phyloP scores from a whole-genome alignment of 192 early-diverging fungal species.

The Mortierella hygrophila region DNA sequence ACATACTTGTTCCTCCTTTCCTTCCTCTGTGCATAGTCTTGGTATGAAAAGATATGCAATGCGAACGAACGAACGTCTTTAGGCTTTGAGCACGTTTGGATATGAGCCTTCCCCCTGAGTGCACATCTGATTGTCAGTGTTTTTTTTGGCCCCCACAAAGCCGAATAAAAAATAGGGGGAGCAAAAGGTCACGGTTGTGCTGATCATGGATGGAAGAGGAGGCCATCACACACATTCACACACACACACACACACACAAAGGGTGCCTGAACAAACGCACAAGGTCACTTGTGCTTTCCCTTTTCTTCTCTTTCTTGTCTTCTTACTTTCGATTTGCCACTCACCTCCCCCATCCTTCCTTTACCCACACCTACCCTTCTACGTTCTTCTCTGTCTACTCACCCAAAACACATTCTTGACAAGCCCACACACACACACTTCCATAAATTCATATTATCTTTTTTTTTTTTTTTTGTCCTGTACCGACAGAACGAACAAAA shows the following conservation, averaged over 20 bases:
- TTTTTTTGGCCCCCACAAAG: background rate
- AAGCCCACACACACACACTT: background rate
- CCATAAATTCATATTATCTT: background rate
- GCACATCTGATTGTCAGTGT: slow-evolving; percentile 3
- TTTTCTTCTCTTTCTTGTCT: background rate
- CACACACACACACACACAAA: background rate
- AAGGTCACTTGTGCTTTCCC: background rate
- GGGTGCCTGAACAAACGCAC: background rate
- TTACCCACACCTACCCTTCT: background rate
- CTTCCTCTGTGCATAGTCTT: background rate
- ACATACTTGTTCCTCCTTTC: background rate
- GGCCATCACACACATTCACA: background rate
- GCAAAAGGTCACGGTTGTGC: slow-evolving; percentile 22
- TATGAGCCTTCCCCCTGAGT: background rate
- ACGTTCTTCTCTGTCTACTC: background rate
- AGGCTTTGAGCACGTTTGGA: background rate
- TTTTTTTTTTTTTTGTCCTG: background rate
- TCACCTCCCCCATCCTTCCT: background rate
- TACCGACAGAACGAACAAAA: background rate
- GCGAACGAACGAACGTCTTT: background rate
- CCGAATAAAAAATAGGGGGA: slow-evolving; percentile 13
- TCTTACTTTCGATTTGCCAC: background rate
- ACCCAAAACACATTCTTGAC: background rate
- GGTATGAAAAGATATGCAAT: background rate
- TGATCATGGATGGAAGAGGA: slow-evolving; percentile 22